Percentiles rank a stretch among this genome's conserved stretches.
Conservation (phyloP, 352 stramenopile species). For the Hyaloperonospora arabidopsidis region DNA sequence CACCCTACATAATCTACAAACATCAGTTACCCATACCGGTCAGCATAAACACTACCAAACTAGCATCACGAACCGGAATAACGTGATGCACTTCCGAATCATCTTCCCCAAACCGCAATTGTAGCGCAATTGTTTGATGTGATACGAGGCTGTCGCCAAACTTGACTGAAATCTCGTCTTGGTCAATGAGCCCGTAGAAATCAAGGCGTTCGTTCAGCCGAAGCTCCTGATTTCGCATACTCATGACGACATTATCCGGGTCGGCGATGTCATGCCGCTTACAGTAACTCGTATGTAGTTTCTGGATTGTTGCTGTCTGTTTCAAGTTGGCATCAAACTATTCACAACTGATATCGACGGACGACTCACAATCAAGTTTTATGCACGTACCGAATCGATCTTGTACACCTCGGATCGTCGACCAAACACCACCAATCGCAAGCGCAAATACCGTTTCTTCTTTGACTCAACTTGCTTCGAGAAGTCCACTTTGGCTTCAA, state of each 20-base stretch:
- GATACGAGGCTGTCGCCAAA: conserved; percentile 33
- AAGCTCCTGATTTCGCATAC: conserved; percentile 35
- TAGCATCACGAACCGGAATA: conserved; percentile 26
- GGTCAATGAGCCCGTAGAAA: conserved; percentile 42
- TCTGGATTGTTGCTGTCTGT: conserved; percentile 46
- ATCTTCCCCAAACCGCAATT: conserved; percentile 39
- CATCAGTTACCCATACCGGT: not conserved
- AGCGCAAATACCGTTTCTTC: conserved; percentile 51
- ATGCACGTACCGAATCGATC: conserved; percentile 49
- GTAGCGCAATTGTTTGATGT: conserved; percentile 27
- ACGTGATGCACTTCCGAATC: conserved; percentile 29
- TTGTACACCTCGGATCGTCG: conserved; percentile 54
- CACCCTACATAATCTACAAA: conserved; percentile 20
- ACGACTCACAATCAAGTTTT: not conserved
- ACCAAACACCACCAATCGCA: conserved; percentile 47
- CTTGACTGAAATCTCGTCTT: conserved; percentile 58
- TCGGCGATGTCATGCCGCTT: conserved; percentile 45
- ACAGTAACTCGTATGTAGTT: conserved; percentile 58
- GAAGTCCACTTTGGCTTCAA: conserved; percentile 73
- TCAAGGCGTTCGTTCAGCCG: conserved; percentile 37
- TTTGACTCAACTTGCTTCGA: conserved; percentile 33
- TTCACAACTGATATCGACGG: not conserved
- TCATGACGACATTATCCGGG: conserved; percentile 46
- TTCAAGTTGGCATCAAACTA: not conserved
- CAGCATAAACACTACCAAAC: not conserved